These are phyloP conservation scores for Gonapodya sp. DNA, from an alignment of 192 early-diverging fungal species.

Conservation along the genomic window DNA sequence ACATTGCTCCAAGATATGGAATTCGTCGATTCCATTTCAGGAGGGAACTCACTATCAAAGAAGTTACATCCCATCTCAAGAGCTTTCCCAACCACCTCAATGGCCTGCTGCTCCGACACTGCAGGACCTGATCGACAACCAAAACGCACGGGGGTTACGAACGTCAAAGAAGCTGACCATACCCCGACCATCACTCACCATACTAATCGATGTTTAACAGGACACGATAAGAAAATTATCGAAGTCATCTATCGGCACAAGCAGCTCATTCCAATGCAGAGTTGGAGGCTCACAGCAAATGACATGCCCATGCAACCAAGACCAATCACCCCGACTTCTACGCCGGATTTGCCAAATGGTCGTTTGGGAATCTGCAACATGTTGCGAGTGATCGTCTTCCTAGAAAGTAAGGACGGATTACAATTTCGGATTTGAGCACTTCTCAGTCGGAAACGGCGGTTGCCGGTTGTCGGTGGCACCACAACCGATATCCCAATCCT, in stretches of 20 bases:
- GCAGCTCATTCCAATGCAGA: neutral
- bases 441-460: neutral
- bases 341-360: neutral
- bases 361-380: too few relatives aligned
- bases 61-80: neutral
- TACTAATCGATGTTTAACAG: too few relatives aligned
- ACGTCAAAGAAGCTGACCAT: neutral
- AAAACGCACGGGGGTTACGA: neutral
- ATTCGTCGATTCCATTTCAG: too few relatives aligned
- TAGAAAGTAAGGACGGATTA: neutral
- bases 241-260: too few relatives aligned
- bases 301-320: constrained; percentile 3
- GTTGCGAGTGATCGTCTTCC: neutral
- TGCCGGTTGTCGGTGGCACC: neutral
- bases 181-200: neutral
- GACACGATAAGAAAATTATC: too few relatives aligned
- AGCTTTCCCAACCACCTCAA: neutral
- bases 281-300: neutral
- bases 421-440: neutral
- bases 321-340: neutral
- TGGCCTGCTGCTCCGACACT: constrained; percentile 1
- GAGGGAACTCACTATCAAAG: neutral
- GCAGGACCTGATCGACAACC: neutral
- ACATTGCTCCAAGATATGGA: too few relatives aligned
- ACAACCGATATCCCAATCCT: too few relatives aligned